Evolutionary conservation across 23 red algal genomes (phyloP), one percentile per base, ranked within the genome.

Genomic region (Agarophyton chilense): DNA sequence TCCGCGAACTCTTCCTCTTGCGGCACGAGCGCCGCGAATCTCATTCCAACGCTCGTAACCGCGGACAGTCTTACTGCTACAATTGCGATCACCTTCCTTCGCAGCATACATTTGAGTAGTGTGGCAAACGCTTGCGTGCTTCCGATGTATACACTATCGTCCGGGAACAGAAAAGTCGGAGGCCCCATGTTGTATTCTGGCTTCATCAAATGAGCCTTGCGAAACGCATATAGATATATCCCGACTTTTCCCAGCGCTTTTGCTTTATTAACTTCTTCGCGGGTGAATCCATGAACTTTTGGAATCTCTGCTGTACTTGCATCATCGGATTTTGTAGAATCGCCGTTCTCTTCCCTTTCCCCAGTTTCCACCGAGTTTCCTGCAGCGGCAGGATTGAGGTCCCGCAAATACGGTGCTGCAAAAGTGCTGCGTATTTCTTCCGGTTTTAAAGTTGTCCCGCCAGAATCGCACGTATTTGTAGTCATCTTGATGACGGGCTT

Each of bases 21-120:
- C 17, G 93, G 84, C 7, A 95, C 62, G 26, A 95, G 85, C 3
- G 84, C 93, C 11, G 52, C 84, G 56, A 95, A 86, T 33, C 93
- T 55, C 61, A 84, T 74, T 0, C 90, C 90, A 42, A 17, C 53
- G 6, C 63, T 80, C 28, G 33, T 85, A 13, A 34, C 34, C 34
- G 42, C 78, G 18, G 44, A 64, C 13, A 76, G 19, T 52, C 90
- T n/a, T 18, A 82, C 78, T 1, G 79, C 50, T 7, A 84, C 90
- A 57, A 93, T 55, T 41, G 50, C 71, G 5, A 93, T 71, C 33
- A 84, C 81, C 28, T 79, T 79, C 62, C 49, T 39, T 49, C 38
- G 31, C 28, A 93, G 33, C 79, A 83, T 85, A 50, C 90, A 78
- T 36, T 83, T 85, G 45, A 77, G 70, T 17, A 93, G 64, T 43